A percentile compares a stretch with the other conserved stretches of the same genome.
phyloP scores from a whole-genome alignment of 805 yeast genomes.

The Candida maesae region DNA sequence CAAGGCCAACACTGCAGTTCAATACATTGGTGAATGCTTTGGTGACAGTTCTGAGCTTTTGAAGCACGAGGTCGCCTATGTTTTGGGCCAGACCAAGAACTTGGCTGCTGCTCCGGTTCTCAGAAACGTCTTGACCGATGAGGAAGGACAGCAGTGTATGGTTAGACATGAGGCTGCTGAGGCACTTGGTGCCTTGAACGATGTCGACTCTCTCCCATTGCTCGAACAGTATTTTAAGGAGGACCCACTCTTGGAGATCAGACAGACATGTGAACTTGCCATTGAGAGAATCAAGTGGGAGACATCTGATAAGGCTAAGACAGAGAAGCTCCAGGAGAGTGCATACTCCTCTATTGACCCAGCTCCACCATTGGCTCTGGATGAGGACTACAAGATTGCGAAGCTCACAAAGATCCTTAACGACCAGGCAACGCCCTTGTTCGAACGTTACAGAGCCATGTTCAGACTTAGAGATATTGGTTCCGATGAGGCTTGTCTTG shows the following conservation, averaged over 20 bases:
- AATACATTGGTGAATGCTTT: constrained; percentile 84
- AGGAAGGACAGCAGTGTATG: constrained; percentile 76
- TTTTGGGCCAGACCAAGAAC: constrained; percentile 92
- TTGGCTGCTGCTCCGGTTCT: constrained; percentile 71
- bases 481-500: constrained; percentile 86
- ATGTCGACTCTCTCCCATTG: constrained; percentile 61
- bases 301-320: constrained; percentile 58
- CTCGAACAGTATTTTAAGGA: constrained; percentile 58
- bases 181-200: constrained; percentile 95
- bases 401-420: constrained; percentile 67
- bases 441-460: constrained; percentile 97
- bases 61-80: constrained; percentile 98
- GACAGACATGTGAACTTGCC: constrained; percentile 97
- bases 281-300: constrained; percentile 95
- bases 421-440: constrained; percentile 73
- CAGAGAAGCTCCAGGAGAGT: constrained; percentile 70
- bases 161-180: constrained; percentile 99
- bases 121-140: constrained; percentile 63
- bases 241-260: constrained; percentile 83
- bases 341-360: constrained; percentile 91
- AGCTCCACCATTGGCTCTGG: constrained; percentile 91
- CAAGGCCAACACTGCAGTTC: constrained; percentile 63
- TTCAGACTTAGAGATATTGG: constrained; percentile 95
- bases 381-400: constrained; percentile 54
- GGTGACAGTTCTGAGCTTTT: constrained; percentile 77